Base-by-base conservation (phyloP, 2,329 filamentous ascomycete genomes). In the Epicoccum nigrum region DNA sequence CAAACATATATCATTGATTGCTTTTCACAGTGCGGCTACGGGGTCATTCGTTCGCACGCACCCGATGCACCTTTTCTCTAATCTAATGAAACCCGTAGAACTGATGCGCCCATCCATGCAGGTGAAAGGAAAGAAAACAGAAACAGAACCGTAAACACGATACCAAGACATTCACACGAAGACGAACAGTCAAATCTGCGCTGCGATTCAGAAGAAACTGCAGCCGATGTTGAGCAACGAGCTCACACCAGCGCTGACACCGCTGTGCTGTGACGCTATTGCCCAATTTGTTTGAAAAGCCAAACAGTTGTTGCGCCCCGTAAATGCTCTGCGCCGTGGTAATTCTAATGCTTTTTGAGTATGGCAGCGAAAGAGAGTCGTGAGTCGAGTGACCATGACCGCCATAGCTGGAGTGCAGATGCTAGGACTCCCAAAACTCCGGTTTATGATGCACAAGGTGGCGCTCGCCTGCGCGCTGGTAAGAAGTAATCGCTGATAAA, bases 311-410 rank as follows among this genome's bases (percentile, higher is more conserved):
- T 63, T 69, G 65, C 68, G 62, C 67, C 67, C 55, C 58, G 62
- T 58, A 65, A 65, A 70, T 69, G 64, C 65, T 60, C 56, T 30
- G 58, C 57, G 61, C 57, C 64, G 61, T 64, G 63, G 59, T 60
- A 41, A 59, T 61, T 72, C 68, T 71, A 72, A 70, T 71, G 64
- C 68, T 63, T 71, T 62, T 55, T 45, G 37, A 34, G 49, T 58
- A 55, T 54, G 43, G 42, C 42, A 45, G 56, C 20, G 55, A 50
- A 62, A 60, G 54, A 55, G 53, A 61, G 44, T 64, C 63, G 59
- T 51, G 52, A 53, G 56, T 47, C 55, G 53, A 59, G 44, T 17
- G 54, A 58, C 56, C 40, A 20, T 42, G 25, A 54, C 60, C 59
- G 49, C 60, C 60, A 47, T 47, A 44, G 54, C 55, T 58, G 47